phyloP scores from a whole-genome alignment of 2,329 filamentous ascomycete species.

The Fusarium sp. region DNA sequence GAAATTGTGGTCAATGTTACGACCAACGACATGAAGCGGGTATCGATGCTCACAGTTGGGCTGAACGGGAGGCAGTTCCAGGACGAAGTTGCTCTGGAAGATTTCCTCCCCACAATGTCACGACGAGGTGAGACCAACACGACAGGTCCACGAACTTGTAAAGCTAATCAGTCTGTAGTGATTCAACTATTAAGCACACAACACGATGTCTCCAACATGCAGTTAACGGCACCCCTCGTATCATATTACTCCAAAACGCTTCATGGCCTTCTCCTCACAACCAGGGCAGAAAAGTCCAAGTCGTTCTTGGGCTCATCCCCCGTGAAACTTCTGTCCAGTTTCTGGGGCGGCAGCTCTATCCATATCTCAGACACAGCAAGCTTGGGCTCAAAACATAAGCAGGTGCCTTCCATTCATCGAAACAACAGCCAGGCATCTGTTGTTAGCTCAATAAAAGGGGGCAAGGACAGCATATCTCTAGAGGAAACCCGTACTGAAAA shows the following conservation, averaged over 20 bases:
- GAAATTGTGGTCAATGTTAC: slow-evolving; percentile 77
- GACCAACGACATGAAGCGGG: slow-evolving; percentile 64
- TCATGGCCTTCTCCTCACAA: slow-evolving; percentile 74
- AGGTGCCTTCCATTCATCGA: slow-evolving; percentile 57
- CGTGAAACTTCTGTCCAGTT: slow-evolving; percentile 88
- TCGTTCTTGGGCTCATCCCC: slow-evolving; percentile 85
- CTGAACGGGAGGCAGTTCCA: slow-evolving; percentile 78
- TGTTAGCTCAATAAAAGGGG: slow-evolving; percentile 65
- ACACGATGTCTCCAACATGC: slow-evolving; percentile 74
- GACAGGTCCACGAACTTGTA: not conserved
- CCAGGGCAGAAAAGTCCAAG: slow-evolving; percentile 73
- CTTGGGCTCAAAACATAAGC: slow-evolving; percentile 57
- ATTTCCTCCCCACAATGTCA: slow-evolving; percentile 81
- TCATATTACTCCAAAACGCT: slow-evolving; percentile 84
- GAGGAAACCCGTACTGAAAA: slow-evolving; percentile 72
- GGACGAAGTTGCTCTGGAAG: slow-evolving; percentile 79
- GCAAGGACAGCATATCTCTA: slow-evolving; percentile 55
- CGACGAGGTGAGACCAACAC: slow-evolving; percentile 71
- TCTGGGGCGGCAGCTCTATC: slow-evolving; percentile 74
- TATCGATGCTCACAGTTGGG: slow-evolving; percentile 68
- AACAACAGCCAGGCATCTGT: slow-evolving; percentile 66
- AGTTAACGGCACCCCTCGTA: slow-evolving; percentile 76
- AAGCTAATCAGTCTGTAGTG: slow-evolving; percentile 65
- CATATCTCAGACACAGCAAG: slow-evolving; percentile 53
- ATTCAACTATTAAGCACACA: slow-evolving; percentile 79